phyloP scores from a whole-genome alignment of 768 basidiomycete genomes.

The Lactifluus piperatus region DNA sequence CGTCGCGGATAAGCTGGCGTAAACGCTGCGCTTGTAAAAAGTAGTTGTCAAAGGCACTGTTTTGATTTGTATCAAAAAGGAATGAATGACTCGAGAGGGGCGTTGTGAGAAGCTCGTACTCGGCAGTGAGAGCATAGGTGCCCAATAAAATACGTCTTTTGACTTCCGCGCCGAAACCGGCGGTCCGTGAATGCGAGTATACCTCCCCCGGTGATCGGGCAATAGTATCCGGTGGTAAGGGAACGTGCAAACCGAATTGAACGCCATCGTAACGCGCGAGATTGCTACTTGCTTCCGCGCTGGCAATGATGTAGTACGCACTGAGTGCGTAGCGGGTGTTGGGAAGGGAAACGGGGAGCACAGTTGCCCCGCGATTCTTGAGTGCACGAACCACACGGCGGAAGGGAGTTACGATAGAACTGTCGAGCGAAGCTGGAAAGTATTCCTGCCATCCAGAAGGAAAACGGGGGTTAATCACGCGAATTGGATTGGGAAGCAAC shows the following conservation, averaged over 20 bases:
- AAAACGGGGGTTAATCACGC: background rate
- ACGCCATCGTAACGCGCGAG: conserved; percentile 86
- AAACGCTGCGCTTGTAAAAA: conserved; percentile 88
- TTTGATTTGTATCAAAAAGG: background rate
- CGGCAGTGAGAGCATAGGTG: conserved; percentile 85
- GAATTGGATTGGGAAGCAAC: background rate
- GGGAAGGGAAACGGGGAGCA: conserved; percentile 71
- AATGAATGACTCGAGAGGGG: background rate
- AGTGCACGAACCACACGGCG: conserved; percentile 39
- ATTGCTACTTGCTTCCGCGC: conserved; percentile 90
- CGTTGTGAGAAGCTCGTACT: conserved; percentile 52
- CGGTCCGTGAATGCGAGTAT: conserved; percentile 59
- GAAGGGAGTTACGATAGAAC: conserved; percentile 36
- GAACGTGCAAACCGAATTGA: conserved; percentile 57
- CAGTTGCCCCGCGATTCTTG: conserved; percentile 46
- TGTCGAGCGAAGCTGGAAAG: conserved; percentile 61
- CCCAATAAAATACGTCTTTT: conserved; percentile 76
- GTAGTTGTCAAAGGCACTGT: conserved; percentile 94
- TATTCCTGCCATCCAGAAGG: conserved; percentile 45
- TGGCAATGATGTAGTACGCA: conserved; percentile 93
- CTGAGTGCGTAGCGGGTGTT: conserved; percentile 65
- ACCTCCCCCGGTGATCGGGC: conserved; percentile 42
- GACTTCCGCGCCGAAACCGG: conserved; percentile 78
- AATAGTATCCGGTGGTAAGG: conserved; percentile 36
- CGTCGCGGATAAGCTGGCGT: conserved; percentile 57